Percentiles rank a stretch among this genome's conserved stretches.
These are phyloP conservation scores for Phytophthora tubulina DNA, from an alignment of 352 stramenopile species.

Conservation along the genomic window DNA sequence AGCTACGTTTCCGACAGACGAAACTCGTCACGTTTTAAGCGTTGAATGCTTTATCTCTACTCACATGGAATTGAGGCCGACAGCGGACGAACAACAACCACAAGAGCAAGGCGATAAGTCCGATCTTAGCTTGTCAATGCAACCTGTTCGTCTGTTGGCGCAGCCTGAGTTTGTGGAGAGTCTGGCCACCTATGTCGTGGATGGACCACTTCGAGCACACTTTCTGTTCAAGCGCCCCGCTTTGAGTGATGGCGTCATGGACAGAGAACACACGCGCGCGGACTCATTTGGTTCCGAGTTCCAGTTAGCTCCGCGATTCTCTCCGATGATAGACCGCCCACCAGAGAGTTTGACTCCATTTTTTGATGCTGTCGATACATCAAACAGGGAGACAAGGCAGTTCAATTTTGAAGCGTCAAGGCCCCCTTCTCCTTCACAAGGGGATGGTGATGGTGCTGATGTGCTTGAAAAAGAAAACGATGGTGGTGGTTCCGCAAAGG, in stretches of 20 bases:
- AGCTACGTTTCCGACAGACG: slow-evolving; percentile 19
- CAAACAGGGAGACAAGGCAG: slow-evolving; percentile 35
- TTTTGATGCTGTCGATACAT: slow-evolving; percentile 70
- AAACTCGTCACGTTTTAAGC: slow-evolving; percentile 48
- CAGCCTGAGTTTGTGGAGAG: slow-evolving; percentile 73
- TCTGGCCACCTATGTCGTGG: slow-evolving; percentile 62
- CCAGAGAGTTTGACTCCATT: slow-evolving; percentile 59
- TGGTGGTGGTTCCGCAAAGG: slow-evolving; percentile 11
- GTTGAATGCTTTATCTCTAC: slow-evolving; percentile 58
- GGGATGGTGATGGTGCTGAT: not conserved
- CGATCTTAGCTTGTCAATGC: slow-evolving; percentile 49
- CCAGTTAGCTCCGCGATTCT: slow-evolving; percentile 30
- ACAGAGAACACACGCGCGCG: slow-evolving; percentile 22
- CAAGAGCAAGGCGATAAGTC: slow-evolving; percentile 39
- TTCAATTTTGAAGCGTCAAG: slow-evolving; percentile 28
- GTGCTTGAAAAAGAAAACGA: slow-evolving; percentile 2
- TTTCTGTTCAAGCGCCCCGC: slow-evolving; percentile 41
- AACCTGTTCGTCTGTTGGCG: slow-evolving; percentile 65
- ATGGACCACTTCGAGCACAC: slow-evolving; percentile 61
- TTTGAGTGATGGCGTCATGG: slow-evolving; percentile 19
- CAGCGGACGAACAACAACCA: not conserved
- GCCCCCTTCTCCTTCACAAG: not conserved
- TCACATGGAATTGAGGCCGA: slow-evolving; percentile 10
- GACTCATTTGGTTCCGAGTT: slow-evolving; percentile 35
- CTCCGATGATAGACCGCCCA: slow-evolving; percentile 21